Percentiles rank a stretch among this genome's conserved stretches.
These are phyloP conservation scores for Penicillium sp. DNA, from an alignment of 2,329 filamentous ascomycete genomes.

Conservation along the genomic window DNA sequence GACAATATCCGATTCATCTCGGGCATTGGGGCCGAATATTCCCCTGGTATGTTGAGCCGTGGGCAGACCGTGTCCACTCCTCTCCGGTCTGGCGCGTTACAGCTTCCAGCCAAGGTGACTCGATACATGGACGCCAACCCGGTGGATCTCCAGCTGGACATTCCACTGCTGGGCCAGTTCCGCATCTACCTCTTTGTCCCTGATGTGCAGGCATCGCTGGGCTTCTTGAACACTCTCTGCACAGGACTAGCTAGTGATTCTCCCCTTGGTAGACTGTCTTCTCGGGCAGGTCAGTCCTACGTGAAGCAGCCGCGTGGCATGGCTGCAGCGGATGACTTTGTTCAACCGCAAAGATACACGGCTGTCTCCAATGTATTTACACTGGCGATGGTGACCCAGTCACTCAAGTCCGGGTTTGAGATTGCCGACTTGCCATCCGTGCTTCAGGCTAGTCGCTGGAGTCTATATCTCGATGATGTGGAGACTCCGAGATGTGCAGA, in stretches of 20 bases:
- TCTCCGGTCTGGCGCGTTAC: conserved; percentile 42
- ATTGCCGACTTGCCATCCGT: conserved; percentile 59
- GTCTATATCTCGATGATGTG: conserved; percentile 65
- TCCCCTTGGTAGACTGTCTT: conserved; percentile 56
- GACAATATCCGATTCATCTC: conserved; percentile 70
- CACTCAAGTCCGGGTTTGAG: conserved; percentile 60
- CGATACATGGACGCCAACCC: conserved; percentile 74
- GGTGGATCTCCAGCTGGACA: conserved; percentile 70
- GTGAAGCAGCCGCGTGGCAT: conserved; percentile 52
- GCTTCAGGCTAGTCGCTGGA: conserved; percentile 63
- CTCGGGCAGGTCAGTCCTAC: conserved; percentile 59
- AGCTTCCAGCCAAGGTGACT: conserved; percentile 65
- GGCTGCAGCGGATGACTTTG: conserved; percentile 60
- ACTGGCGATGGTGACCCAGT: conserved; percentile 62
- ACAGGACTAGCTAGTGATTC: conserved; percentile 40
- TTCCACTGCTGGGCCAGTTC: conserved; percentile 72
- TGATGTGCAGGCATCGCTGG: conserved; percentile 52
- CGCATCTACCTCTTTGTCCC: conserved; percentile 66
- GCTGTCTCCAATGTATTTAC: conserved; percentile 65
- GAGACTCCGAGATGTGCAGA: conserved; percentile 55
- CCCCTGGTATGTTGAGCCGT: conserved; percentile 58
- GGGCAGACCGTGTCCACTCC: conserved; percentile 24
- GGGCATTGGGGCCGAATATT: conserved; percentile 65
- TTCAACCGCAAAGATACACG: conserved; percentile 64
- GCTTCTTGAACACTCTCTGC: conserved; percentile 59